phyloP scores from a whole-genome alignment of 208 protist genomes.

The Acanthamoeba royreba region DNA sequence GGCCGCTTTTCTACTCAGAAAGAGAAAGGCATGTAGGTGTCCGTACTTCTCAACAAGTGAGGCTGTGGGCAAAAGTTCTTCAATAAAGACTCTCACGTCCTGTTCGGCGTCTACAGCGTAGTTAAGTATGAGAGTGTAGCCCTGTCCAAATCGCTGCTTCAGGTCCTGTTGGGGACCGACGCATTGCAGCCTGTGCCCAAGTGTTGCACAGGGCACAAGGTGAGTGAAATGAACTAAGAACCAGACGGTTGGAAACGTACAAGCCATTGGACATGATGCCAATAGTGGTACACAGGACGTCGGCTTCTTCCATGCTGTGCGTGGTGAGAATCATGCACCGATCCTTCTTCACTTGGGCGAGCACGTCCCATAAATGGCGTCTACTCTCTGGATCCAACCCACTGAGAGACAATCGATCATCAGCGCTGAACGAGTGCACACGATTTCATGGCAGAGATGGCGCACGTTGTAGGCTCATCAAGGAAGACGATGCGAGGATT shows the following conservation, averaged over 20 bases:
- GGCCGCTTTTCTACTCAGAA: neutral
- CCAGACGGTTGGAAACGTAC: neutral
- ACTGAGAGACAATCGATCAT: no score
- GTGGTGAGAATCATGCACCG: conserved; percentile 73
- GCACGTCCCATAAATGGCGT: conserved; percentile 50
- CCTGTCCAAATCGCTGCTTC: conserved; percentile 60
- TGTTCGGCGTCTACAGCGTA: neutral
- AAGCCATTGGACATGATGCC: conserved; percentile 77
- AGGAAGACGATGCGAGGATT: conserved; percentile 73
- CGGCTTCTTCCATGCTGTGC: conserved; percentile 81
- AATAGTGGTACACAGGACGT: conserved; percentile 69
- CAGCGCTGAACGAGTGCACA: neutral
- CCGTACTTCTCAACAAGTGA: neutral
- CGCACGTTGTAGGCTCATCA: conserved; percentile 76
- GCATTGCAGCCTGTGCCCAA: neutral
- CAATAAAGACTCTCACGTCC: neutral
- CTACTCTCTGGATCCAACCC: conserved; percentile 62
- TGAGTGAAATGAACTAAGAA: neutral
- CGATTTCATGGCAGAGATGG: neutral
- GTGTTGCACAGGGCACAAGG: neutral
- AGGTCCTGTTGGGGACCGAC: conserved; percentile 51
- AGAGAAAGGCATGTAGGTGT: neutral
- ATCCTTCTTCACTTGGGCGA: conserved; percentile 12
- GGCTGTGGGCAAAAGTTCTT: neutral
- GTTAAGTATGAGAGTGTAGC: conserved; percentile 56